Base-by-base conservation (phyloP, 495 filamentous ascomycete genomes). In the Bryoglossum gracile region DNA sequence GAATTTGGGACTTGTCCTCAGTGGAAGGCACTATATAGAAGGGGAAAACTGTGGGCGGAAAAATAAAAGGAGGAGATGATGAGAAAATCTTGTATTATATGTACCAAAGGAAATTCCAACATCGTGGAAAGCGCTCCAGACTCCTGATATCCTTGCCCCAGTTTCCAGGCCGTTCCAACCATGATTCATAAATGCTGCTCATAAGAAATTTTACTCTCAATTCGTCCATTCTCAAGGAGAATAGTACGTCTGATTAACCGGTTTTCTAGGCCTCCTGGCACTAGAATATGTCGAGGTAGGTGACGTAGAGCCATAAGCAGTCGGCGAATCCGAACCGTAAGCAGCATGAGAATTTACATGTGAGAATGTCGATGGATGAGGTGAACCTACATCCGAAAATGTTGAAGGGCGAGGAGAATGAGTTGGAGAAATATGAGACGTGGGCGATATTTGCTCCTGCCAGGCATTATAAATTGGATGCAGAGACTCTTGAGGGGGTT, bases 241-340 rank as follows among this genome's bases (percentile, higher is more conserved):
- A 36, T 53, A 53, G 19, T 40, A 47, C 21, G 43, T 53, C 33
- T 53, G 43, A 23, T 53, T 42, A 14, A 3, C 16, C 4, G 34
- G 43, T 16, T 42, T 26, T 11, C 21, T 10, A 34, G 13, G 36
- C 23, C 41, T 14, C 16, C 21, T 26, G 5, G 35, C 21, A 35
- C 42, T 53, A 6, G 50, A 46, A 19, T 53, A 46, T 8, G 50
- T 48, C 14, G 43, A 28, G 6, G 50, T 41, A 5, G 50, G 50
- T 26, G 43, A 53, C 2, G 30, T 35, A 1, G 34, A 8, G 1
- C 36, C 50, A 35, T 35, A 46, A 16, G 25, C 18, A 0, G 43
- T 21, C 5, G 24, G 28, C 9, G 37, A 25, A 32, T 33, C 42
- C 2, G 36, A 32, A 21, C 22, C 34, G 1, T 23, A 21, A 5